Evolutionary conservation across 345 rosid species (phyloP), one percentile per base, ranked within the genome.

Genomic region (Bruguiera sexangula): DNA sequence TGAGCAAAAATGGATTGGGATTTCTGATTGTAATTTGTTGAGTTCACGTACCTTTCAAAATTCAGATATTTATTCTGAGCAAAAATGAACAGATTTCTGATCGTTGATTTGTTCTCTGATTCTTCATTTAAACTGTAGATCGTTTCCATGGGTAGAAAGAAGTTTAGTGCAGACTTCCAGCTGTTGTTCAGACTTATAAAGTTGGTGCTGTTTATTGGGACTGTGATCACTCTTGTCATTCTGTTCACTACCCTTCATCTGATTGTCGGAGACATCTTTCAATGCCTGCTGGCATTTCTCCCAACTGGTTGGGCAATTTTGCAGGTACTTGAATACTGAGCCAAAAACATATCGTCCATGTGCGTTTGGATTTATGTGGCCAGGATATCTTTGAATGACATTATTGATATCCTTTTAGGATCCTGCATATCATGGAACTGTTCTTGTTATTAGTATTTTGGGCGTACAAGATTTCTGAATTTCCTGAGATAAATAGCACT

Each of bases 291-390:
- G 59, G 99, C 93, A 30, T 95, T 87, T 69, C 57, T 89, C 63
- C 99, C 97, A 4, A 88, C 97, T 1, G 99, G 96, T 46, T 90
- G 96, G 96, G 99, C 97, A 9, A 46, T 95, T 74, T 87, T 95
- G 24, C 99, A 84, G 89, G 95, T 84, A 75, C 56, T 26, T 32
- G 39, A 24, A 61, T 8, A 31, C 21, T 34, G 16, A 62, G 53
- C 29, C 4, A 31, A 61, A 61, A 36, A 48, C 4, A 21, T 7
- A 6, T 50, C 21, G 5, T 46, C 15, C 51, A 13, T 2, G 58
- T 46, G 6, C 29, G 30, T 6, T 2, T 32, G 10, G 6, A 29
- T 48, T 2, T 10, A 10, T 10, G 48, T 39, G 48, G 16, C 48
- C 48, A 15, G 37, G 13, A 21, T 55, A 53, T 29, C 20, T 55